A percentile compares a stretch with the other conserved stretches of the same genome.
phyloP scores from a whole-genome alignment of 2,329 filamentous ascomycete species.

The Phialemonium atrogriseum region DNA sequence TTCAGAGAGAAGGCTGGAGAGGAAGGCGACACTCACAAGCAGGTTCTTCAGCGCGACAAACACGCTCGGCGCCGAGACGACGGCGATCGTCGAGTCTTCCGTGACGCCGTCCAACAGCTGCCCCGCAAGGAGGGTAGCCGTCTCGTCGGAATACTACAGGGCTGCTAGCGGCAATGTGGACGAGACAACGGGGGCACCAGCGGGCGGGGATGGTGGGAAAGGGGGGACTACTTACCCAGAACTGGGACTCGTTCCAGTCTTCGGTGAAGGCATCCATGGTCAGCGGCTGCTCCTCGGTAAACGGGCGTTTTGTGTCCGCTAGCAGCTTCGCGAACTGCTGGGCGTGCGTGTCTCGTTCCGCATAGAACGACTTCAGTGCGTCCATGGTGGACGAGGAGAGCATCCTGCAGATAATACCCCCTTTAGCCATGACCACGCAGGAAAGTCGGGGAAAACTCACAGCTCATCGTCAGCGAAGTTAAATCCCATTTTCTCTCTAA shows the following conservation, averaged over 20 bases:
- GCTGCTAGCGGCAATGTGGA: neutral
- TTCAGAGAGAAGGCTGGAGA: neutral
- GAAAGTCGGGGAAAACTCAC: constrained; percentile 1
- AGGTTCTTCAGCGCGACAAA: constrained; percentile 68
- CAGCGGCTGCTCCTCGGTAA: constrained; percentile 41
- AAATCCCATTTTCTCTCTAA: too few relatives aligned
- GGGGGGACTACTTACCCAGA: constrained; percentile 53
- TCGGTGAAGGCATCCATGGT: constrained; percentile 67
- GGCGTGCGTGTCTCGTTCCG: constrained; percentile 58
- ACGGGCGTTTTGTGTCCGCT: too few relatives aligned
- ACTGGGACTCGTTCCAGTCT: constrained; percentile 78
- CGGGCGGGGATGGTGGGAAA: too few relatives aligned
- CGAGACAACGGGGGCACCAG: too few relatives aligned
- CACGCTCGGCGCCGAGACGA: constrained; percentile 68
- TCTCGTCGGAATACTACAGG: constrained; percentile 60
- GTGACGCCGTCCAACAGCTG: constrained; percentile 57
- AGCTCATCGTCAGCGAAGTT: constrained; percentile 4
- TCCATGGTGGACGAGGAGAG: constrained; percentile 60
- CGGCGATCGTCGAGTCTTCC: constrained; percentile 50
- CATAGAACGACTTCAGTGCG: constrained; percentile 66
- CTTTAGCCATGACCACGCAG: too few relatives aligned
- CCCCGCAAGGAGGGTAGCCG: constrained; percentile 53
- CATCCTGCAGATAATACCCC: constrained; percentile 29
- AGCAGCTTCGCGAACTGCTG: constrained; percentile 63
- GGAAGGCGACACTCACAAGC: constrained; percentile 8